A percentile compares a stretch with the other conserved stretches of the same genome.
phyloP scores from a whole-genome alignment of 2,329 filamentous ascomycete species.

The Monascus ruber region DNA sequence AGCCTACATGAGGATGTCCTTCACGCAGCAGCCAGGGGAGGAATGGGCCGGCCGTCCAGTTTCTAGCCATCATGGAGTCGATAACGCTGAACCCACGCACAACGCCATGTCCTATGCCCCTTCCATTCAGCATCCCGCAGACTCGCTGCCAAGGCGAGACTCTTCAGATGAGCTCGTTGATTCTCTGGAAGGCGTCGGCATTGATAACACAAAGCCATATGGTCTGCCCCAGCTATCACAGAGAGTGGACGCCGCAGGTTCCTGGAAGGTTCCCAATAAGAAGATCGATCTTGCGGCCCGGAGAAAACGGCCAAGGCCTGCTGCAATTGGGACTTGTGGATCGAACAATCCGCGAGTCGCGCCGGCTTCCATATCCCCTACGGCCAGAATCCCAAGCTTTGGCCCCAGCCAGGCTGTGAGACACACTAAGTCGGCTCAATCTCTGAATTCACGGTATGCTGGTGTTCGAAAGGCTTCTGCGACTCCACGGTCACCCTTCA shows the following conservation, averaged over 20 bases:
- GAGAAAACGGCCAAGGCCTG: slow-evolving; percentile 35
- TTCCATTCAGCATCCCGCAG: slow-evolving; percentile 19
- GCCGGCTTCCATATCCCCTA: slow-evolving; percentile 32
- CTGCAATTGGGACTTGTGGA: slow-evolving; percentile 33
- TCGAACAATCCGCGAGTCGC: slow-evolving; percentile 27
- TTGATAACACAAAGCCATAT: slow-evolving; percentile 15
- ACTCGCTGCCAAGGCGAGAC: slow-evolving; percentile 17
- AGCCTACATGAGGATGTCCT: slow-evolving; percentile 1
- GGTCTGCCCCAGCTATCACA: slow-evolving; percentile 15
- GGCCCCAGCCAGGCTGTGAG: slow-evolving; percentile 28
- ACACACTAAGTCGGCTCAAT: slow-evolving; percentile 36
- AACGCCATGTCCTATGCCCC: slow-evolving; percentile 20
- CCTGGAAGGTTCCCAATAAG: slow-evolving; percentile 28
- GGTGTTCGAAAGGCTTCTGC: slow-evolving; percentile 36
- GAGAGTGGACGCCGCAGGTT: slow-evolving; percentile 10
- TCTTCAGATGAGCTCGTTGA: slow-evolving; percentile 24
- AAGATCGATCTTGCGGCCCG: slow-evolving; percentile 36
- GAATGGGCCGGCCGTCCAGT: slow-evolving; percentile 16
- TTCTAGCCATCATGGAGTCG: slow-evolving; percentile 6
- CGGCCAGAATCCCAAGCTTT: slow-evolving; percentile 21
- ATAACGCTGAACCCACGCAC: slow-evolving; percentile 13
- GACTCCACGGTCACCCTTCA: slow-evolving; percentile 37
- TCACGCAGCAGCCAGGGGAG: slow-evolving; percentile 6
- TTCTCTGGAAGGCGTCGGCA: slow-evolving; percentile 25
- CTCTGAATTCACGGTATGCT: slow-evolving; percentile 33